Percentiles rank a stretch among this genome's conserved stretches.
Conservation (phyloP, 495 filamentous ascomycete genomes). For the Neurospora tetrasperma region DNA sequence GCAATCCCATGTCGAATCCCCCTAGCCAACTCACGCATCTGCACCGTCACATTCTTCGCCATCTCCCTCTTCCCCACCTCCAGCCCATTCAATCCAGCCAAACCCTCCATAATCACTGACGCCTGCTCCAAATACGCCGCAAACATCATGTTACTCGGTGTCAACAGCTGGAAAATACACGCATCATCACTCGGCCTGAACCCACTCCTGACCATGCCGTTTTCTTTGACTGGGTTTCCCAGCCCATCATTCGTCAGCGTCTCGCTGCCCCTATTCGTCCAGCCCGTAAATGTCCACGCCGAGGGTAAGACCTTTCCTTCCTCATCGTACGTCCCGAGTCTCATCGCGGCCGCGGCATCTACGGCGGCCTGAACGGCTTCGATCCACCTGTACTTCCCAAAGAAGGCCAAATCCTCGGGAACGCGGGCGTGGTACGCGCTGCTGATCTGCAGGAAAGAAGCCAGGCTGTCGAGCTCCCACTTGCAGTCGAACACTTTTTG, state of each 20-base stretch:
- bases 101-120: constrained; percentile 41
- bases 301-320: constrained; percentile 43
- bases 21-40: constrained; percentile 42
- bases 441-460: constrained; percentile 51
- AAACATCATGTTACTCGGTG: constrained; percentile 59
- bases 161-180: constrained; percentile 48
- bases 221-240: constrained; percentile 49
- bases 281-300: constrained; percentile 48
- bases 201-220: constrained; percentile 50
- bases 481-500: constrained; percentile 52
- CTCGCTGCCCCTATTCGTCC: constrained; percentile 46
- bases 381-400: constrained; percentile 51
- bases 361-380: constrained; percentile 45
- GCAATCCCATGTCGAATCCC: constrained; percentile 45
- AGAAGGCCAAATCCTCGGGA: constrained; percentile 41
- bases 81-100: constrained; percentile 24
- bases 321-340: constrained; percentile 43
- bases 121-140: constrained; percentile 45
- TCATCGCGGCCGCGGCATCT: constrained; percentile 48
- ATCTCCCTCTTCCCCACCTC: neutral
- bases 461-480: constrained; percentile 54
- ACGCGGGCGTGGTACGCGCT: constrained; percentile 48
- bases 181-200: constrained; percentile 56
- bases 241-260: constrained; percentile 52
- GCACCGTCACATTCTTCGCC: constrained; percentile 32